These are phyloP conservation scores for Schrenkiella parvula DNA, from an alignment of 345 rosid species.

Conservation along the genomic window DNA sequence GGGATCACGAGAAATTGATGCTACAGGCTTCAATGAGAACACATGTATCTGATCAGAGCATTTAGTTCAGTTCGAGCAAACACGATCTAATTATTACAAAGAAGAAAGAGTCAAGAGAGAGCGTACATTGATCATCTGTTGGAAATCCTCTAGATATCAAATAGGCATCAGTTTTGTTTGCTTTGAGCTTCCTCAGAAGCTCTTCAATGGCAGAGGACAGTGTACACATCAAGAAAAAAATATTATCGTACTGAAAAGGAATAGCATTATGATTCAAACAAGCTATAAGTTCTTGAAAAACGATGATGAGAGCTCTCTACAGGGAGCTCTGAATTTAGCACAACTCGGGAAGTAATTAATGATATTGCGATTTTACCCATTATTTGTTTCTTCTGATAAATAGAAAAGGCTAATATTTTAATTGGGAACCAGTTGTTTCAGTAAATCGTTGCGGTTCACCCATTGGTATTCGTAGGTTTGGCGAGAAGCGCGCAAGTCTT, in stretches of 20 bases:
- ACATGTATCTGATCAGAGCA: neutral
- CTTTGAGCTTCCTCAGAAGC: conserved; percentile 61
- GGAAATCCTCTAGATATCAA: conserved; percentile 82
- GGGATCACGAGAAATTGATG: conserved; percentile 58
- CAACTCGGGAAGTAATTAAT: neutral
- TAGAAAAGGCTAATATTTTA: neutral
- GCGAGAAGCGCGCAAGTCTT: conserved; percentile 4
- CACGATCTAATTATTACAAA: neutral
- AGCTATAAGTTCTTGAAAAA: neutral
- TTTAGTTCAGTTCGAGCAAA: neutral
- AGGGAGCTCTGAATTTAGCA: no score
- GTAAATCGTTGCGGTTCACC: conserved; percentile 30
- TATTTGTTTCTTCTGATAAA: neutral
- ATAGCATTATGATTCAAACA: neutral
- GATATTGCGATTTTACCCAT: neutral
- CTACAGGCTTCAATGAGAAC: neutral
- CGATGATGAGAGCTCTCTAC: neutral
- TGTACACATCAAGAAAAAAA: conserved; percentile 10
- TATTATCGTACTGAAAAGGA: no score
- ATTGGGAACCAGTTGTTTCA: neutral
- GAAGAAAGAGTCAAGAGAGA: neutral
- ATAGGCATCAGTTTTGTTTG: conserved; percentile 42
- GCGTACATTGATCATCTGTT: conserved; percentile 81
- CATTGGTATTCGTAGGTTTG: conserved; percentile 10
- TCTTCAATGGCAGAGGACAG: conserved; percentile 68